These are phyloP conservation scores for Neofusicoccum ribis DNA, from an alignment of 2,329 filamentous ascomycete genomes.

Conservation along the genomic window DNA sequence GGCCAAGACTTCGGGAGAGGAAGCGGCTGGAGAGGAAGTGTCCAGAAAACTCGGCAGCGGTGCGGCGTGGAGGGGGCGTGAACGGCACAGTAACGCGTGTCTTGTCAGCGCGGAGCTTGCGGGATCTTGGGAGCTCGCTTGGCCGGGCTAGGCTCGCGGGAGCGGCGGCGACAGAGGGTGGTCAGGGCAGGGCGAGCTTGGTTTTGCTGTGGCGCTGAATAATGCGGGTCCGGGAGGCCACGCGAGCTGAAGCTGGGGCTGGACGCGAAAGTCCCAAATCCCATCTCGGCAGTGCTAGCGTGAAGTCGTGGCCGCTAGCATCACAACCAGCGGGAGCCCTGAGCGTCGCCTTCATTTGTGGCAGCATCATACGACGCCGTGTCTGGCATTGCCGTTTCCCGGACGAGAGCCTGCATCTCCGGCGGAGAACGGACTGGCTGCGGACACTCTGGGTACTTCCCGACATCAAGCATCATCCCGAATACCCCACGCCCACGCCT, in stretches of 20 bases:
- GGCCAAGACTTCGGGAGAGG: conserved; percentile 3
- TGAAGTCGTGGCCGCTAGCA: not conserved
- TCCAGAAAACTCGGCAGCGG: no score
- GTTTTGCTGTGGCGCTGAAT: conserved; percentile 7
- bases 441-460: no score
- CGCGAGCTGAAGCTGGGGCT: conserved; percentile 11
- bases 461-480: no score
- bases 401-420: not conserved
- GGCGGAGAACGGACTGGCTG: not conserved
- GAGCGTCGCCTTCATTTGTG: no score
- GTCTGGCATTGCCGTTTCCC: not conserved
- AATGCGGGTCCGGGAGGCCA: conserved; percentile 11
- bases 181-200: conserved; percentile 5
- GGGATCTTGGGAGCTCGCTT: conserved; percentile 14
- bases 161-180: conserved; percentile 6
- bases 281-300: not conserved
- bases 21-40: not conserved
- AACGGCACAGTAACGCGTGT: conserved; percentile 7
- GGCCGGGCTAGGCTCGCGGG: not conserved
- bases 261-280: not conserved
- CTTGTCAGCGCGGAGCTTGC: conserved; percentile 2
- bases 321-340: no score
- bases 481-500: no score
- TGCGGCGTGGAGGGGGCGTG: conserved; percentile 12
- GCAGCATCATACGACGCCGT: no score